Evolutionary conservation across 257 asterid genomes (phyloP).

Genomic region (Coffea eugenioides): DNA sequence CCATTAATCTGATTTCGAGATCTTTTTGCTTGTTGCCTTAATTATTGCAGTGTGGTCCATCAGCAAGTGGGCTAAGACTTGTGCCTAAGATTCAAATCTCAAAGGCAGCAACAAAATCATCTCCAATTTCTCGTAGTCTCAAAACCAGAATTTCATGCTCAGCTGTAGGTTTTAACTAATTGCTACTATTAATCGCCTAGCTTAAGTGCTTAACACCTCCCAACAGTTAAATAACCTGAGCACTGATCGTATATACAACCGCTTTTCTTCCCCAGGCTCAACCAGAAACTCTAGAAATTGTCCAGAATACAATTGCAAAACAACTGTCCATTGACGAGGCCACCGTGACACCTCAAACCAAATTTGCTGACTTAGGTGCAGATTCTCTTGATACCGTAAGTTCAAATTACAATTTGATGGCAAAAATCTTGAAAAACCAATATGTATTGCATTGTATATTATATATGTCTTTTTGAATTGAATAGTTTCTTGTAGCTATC

Average conservation of each 20-base stretch:
- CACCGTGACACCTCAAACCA: slow-evolving; percentile 41
- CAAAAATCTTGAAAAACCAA: no score
- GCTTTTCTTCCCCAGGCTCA: slow-evolving; percentile 22
- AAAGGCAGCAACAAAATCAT: slow-evolving; percentile 3
- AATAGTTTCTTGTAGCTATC: no score
- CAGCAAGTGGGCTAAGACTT: slow-evolving; percentile 14
- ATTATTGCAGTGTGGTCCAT: slow-evolving; percentile 7
- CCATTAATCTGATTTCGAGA: not conserved
- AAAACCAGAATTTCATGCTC: slow-evolving; percentile 32
- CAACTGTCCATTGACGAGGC: slow-evolving; percentile 46
- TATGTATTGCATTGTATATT: no score
- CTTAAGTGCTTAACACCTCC: no score
- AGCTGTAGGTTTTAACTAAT: not conserved
- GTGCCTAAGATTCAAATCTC: slow-evolving; percentile 22
- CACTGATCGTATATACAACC: not conserved
- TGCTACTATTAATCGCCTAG: not conserved
- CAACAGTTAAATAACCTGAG: not conserved
- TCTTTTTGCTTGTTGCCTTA: not conserved
- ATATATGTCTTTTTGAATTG: no score
- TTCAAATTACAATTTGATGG: no score
- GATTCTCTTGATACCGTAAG: slow-evolving; percentile 58
- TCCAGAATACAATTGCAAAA: slow-evolving; percentile 45
- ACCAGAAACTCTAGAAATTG: slow-evolving; percentile 44
- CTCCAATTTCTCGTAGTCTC: slow-evolving; percentile 8
- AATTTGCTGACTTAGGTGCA: slow-evolving; percentile 54